A percentile compares a stretch with the other conserved stretches of the same genome.
Conservation (phyloP, 2,329 filamentous ascomycete species). For the Penicillium sp. region DNA sequence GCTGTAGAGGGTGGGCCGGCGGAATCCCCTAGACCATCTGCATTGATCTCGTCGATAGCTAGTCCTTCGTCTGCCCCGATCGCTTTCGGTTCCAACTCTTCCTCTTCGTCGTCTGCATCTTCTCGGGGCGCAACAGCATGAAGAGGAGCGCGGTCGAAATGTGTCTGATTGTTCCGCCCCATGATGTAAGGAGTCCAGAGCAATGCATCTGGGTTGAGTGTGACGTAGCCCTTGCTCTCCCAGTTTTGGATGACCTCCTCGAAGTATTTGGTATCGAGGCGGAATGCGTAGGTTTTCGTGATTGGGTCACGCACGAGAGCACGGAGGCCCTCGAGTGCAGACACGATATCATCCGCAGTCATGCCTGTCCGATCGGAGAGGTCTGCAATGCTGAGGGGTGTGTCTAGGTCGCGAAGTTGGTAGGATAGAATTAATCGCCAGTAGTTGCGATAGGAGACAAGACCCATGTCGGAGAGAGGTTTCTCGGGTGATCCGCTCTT, state of each 20-base stretch:
- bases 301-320: slow-evolving; percentile 88
- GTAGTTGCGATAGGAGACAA: slow-evolving; percentile 97
- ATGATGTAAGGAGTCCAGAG: slow-evolving; percentile 98
- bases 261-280: slow-evolving; percentile 84
- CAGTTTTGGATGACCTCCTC: slow-evolving; percentile 86
- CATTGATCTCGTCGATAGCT: slow-evolving; percentile 21
- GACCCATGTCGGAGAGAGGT: slow-evolving; percentile 93
- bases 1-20: slow-evolving; percentile 43
- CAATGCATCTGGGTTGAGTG: slow-evolving; percentile 76
- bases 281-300: slow-evolving; percentile 85
- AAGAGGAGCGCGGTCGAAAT: slow-evolving; percentile 81
- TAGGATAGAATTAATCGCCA: slow-evolving; percentile 90
- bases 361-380: slow-evolving; percentile 86
- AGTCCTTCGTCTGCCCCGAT: slow-evolving; percentile 20
- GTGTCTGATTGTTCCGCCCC: slow-evolving; percentile 80
- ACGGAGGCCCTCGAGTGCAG: slow-evolving; percentile 85
- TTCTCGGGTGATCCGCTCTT: slow-evolving; percentile 98
- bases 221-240: slow-evolving; percentile 85
- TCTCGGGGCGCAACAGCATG: slow-evolving; percentile 88
- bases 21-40: slow-evolving; percentile 28
- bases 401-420: slow-evolving; percentile 71
- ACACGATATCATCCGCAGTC: slow-evolving; percentile 95
- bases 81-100: slow-evolving; percentile 17
- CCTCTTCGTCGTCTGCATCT: slow-evolving; percentile 47
- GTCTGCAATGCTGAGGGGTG: slow-evolving; percentile 58